Percentiles rank a stretch among this genome's conserved stretches.
Conservation (phyloP, 2,329 filamentous ascomycete genomes). For the Diaporthe citri region DNA sequence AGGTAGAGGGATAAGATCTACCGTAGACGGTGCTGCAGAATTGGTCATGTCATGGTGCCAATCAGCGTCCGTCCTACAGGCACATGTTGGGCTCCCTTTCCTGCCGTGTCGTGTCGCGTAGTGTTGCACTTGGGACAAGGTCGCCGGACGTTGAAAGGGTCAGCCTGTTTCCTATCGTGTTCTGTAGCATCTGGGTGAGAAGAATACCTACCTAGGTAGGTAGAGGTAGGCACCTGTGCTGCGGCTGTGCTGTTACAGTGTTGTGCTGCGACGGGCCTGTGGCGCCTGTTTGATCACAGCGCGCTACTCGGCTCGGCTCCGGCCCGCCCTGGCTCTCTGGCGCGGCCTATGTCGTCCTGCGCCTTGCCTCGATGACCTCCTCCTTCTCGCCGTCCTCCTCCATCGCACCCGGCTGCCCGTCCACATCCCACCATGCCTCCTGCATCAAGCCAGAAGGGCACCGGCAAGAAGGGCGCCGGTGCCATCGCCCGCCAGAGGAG, state of each 20-base stretch:
- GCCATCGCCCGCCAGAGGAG: slow-evolving; percentile 75
- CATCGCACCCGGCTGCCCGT: not conserved
- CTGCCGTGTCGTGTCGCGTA: not conserved
- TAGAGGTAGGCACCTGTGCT: no score
- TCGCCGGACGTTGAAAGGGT: not conserved
- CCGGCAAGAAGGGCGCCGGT: slow-evolving; percentile 73
- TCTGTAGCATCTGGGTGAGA: not conserved
- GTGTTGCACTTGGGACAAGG: not conserved
- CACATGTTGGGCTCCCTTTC: slow-evolving; percentile 1
- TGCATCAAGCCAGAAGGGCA: slow-evolving; percentile 70
- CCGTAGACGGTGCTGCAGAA: not conserved
- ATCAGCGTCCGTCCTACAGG: not conserved
- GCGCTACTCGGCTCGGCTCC: slow-evolving; percentile 15
- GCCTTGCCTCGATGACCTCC: not conserved
- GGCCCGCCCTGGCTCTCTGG: not conserved
- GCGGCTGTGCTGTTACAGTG: not conserved
- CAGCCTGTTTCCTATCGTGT: not conserved
- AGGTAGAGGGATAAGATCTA: no score
- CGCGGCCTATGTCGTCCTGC: not conserved
- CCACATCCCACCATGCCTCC: slow-evolving; percentile 64
- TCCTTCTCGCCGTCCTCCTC: not conserved
- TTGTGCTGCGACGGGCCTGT: not conserved
- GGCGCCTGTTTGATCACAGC: not conserved
- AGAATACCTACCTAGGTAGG: no score
- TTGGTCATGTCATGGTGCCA: not conserved